Evolutionary conservation across 371 early-diverging fungal genomes (phyloP).

Genomic region (Mucor saturninus): DNA sequence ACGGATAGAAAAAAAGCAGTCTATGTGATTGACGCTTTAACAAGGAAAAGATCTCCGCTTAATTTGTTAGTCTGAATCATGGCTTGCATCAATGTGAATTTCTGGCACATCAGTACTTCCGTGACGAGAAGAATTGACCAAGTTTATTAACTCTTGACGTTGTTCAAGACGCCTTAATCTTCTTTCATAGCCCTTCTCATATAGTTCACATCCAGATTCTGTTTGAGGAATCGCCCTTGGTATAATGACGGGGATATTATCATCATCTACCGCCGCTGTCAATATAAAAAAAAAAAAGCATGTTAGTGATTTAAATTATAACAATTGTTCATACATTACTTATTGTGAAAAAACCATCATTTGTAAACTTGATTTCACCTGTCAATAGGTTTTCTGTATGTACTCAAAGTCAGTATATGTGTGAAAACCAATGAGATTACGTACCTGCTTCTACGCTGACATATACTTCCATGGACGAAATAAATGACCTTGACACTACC

Average conservation of each 20-base stretch:
- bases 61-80: neutral
- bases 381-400: constrained; percentile 59
- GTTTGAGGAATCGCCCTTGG: constrained; percentile 51
- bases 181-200: constrained; percentile 48
- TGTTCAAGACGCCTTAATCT: constrained; percentile 50
- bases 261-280: constrained; percentile 50
- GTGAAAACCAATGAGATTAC: neutral
- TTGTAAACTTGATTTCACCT: constrained; percentile 62
- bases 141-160: constrained; percentile 43
- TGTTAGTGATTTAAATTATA: neutral
- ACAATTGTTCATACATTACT: constrained; percentile 28
- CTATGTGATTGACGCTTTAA: constrained; percentile 9
- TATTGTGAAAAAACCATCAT: constrained; percentile 67
- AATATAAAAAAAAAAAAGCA: neutral
- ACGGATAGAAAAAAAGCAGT: constrained; percentile 22
- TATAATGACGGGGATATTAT: constrained; percentile 49
- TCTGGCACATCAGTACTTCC: neutral
- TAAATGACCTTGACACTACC: constrained; percentile 59
- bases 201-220: constrained; percentile 44
- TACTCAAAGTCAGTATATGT: neutral
- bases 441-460: constrained; percentile 63
- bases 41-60: constrained; percentile 6
- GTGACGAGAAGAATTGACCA: constrained; percentile 21
- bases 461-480: constrained; percentile 67
- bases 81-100: neutral